These are phyloP conservation scores for Coriolopsis trogii DNA, from an alignment of 1,284 basidiomycete species.

Conservation along the genomic window DNA sequence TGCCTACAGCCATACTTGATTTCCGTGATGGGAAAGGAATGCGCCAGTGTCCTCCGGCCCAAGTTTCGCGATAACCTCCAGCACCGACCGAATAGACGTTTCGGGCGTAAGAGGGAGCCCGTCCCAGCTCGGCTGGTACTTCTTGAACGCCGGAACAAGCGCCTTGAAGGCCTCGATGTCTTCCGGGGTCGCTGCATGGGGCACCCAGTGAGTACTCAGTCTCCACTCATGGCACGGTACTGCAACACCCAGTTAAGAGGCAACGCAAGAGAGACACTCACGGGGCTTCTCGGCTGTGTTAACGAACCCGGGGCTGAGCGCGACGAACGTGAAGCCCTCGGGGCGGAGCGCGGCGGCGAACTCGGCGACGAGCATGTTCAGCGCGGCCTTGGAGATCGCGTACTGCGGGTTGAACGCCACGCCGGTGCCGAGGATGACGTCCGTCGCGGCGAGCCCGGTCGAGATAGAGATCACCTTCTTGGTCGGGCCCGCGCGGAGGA, in stretches of 20 bases:
- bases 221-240: not conserved
- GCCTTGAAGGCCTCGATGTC: conserved; percentile 18
- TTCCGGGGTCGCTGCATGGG: conserved; percentile 26
- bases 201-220: not conserved
- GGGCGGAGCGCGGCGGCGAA: conserved; percentile 37
- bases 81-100: conserved; percentile 35
- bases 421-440: conserved; percentile 26
- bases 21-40: conserved; percentile 41
- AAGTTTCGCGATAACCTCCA: conserved; percentile 33
- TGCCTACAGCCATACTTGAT: conserved; percentile 14
- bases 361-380: conserved; percentile 43
- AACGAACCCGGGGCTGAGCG: conserved; percentile 42
- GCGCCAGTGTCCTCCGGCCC: conserved; percentile 36
- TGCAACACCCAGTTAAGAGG: too few species aligned
- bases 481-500: conserved; percentile 36
- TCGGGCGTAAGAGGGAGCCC: conserved; percentile 35
- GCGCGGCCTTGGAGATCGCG: conserved; percentile 39
- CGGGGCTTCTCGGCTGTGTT: conserved; percentile 29
- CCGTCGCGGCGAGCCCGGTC: conserved; percentile 35
- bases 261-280: conserved; percentile 1
- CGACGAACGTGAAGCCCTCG: conserved; percentile 42
- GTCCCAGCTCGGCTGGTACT: conserved; percentile 30
- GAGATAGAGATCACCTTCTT: conserved; percentile 43
- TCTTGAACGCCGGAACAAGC: conserved; percentile 25
- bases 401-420: conserved; percentile 30